Percentiles rank a stretch among this genome's conserved stretches.
Conservation (phyloP, 495 filamentous ascomycete species). For the Cercophora samala region DNA sequence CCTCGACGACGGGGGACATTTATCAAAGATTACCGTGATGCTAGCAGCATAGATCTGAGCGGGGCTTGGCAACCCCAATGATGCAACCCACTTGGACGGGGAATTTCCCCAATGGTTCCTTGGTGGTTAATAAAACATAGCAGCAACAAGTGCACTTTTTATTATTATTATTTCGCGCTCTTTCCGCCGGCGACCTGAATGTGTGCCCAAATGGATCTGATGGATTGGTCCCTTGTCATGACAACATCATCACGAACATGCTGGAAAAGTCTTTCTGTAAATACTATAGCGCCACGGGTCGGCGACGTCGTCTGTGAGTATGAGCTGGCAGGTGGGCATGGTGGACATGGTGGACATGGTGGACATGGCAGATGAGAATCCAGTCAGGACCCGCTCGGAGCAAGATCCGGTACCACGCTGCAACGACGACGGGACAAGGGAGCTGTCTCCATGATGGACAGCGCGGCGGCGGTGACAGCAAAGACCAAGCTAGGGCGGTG, state of each 20-base stretch:
- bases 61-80: constrained; percentile 1
- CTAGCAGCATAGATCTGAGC: constrained; percentile 3
- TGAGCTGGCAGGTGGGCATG: background rate
- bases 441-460: background rate
- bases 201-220: background rate
- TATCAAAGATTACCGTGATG: background rate
- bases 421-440: background rate
- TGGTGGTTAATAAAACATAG: background rate
- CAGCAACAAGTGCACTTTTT: background rate
- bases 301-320: background rate
- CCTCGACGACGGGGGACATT: background rate
- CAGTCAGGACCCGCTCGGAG: constrained; percentile 1
- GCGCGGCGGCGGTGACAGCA: constrained; percentile 17
- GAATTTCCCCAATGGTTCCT: background rate
- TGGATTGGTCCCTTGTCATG: background rate
- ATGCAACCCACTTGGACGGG: constrained; percentile 5
- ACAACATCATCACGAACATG: background rate
- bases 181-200: background rate
- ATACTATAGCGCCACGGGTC: background rate
- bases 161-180: background rate
- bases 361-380: background rate
- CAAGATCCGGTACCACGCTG: constrained; percentile 3
- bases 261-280: background rate
- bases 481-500: constrained; percentile 12
- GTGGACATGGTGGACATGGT: background rate